These are phyloP conservation scores for Saccharomyces hybrid DNA, from an alignment of 1,139 yeast species.

Conservation along the genomic window DNA sequence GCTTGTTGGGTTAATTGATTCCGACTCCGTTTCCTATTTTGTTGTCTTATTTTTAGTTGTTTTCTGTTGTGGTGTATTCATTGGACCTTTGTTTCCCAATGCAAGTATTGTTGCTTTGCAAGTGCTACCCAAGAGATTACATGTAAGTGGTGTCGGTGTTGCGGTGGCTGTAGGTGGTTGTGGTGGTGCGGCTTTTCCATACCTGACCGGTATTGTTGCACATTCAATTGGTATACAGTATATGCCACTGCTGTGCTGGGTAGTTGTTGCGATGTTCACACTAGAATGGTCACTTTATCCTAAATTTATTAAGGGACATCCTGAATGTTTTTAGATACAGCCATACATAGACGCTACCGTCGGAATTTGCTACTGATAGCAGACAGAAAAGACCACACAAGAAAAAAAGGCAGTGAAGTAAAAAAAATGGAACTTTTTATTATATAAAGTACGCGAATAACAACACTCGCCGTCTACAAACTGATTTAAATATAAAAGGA, in stretches of 20 bases:
- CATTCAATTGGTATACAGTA: conserved; percentile 26
- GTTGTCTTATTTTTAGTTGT: conserved; percentile 30
- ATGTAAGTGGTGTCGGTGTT: conserved; percentile 66
- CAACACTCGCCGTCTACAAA: no score
- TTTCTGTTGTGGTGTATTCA: conserved; percentile 54
- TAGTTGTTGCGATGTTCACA: conserved; percentile 25
- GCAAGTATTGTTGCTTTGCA: conserved; percentile 59
- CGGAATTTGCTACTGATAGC: no score
- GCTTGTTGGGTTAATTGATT: conserved; percentile 17
- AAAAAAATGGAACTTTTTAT: no score
- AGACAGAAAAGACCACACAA: background rate
- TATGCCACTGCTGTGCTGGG: conserved; percentile 29
- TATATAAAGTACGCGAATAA: no score
- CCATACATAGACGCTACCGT: no score
- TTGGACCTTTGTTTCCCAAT: conserved; percentile 81
- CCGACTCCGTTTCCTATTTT: conserved; percentile 26
- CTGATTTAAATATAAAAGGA: no score
- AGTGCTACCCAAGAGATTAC: conserved; percentile 52
- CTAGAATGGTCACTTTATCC: conserved; percentile 32
- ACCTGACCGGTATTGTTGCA: conserved; percentile 45
- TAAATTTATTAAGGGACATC: conserved; percentile 18
- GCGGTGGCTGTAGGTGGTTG: conserved; percentile 76
- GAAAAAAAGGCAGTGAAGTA: no score
- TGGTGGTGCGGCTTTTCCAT: conserved; percentile 71
- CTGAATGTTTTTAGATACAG: conserved; percentile 11